Percentiles rank a stretch among this genome's conserved stretches.
Conservation (phyloP, 257 asterid species). For the Solanum clarkiae region DNA sequence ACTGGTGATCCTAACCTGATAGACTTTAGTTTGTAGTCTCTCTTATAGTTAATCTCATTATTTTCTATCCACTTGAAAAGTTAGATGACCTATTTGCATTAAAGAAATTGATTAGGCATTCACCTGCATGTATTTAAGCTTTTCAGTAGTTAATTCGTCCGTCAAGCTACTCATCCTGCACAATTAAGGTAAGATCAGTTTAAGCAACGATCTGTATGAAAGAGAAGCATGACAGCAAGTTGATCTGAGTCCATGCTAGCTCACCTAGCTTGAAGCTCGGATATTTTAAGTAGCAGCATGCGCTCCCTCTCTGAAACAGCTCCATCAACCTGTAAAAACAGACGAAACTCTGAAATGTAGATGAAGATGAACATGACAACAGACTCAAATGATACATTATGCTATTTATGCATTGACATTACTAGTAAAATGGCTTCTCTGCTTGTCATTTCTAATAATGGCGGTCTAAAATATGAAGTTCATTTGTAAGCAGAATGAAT, state of each 20-base stretch:
- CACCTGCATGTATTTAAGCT: constrained; percentile 61
- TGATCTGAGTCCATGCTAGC: background rate
- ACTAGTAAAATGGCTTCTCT: background rate
- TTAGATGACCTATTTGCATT: background rate
- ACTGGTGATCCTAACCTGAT: background rate
- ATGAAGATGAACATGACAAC: background rate
- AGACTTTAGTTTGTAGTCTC: background rate
- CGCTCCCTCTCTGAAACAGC: constrained; percentile 70
- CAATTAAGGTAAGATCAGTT: background rate
- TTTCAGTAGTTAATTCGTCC: constrained; percentile 73
- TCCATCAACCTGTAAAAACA: constrained; percentile 41
- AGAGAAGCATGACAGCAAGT: background rate
- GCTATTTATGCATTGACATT: background rate
- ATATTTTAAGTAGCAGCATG: constrained; percentile 52
- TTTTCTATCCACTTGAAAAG: background rate
- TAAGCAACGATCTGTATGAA: background rate
- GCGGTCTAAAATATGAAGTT: background rate
- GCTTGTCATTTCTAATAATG: background rate
- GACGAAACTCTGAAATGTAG: background rate
- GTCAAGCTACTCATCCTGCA: constrained; percentile 82
- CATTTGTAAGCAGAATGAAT: background rate
- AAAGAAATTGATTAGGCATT: background rate
- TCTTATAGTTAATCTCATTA: background rate
- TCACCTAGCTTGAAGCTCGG: constrained; percentile 91
- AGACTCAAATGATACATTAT: background rate